A percentile compares a stretch with the other conserved stretches of the same genome.
Conservation (phyloP, 495 filamentous ascomycete species). For the Amniculicola lignicola region DNA sequence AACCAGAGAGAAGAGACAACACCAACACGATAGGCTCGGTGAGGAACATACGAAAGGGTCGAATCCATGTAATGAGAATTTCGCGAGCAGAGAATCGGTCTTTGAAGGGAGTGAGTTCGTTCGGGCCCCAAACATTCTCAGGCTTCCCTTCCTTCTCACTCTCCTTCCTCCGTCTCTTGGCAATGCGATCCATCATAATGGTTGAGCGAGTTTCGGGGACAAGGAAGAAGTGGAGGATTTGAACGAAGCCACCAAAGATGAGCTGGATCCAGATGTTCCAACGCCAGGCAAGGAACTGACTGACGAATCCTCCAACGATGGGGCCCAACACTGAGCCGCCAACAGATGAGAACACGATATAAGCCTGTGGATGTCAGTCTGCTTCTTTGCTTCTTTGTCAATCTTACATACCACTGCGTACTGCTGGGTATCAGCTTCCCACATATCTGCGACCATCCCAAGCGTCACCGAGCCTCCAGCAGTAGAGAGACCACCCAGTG, state of each 20-base stretch:
- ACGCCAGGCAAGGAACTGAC: conserved; percentile 62
- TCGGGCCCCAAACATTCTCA: conserved; percentile 59
- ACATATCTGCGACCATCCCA: conserved; percentile 81
- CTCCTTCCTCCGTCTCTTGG: conserved; percentile 51
- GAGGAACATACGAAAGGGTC: conserved; percentile 75
- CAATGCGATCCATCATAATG: conserved; percentile 59
- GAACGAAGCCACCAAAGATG: conserved; percentile 57
- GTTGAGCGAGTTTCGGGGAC: conserved; percentile 60
- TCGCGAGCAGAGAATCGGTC: conserved; percentile 59
- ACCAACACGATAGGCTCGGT: conserved; percentile 72
- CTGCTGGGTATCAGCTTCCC: conserved; percentile 68
- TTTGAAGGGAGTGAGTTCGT: conserved; percentile 57
- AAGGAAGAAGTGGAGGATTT: conserved; percentile 51
- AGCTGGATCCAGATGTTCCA: conserved; percentile 57
- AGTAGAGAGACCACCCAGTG: conserved; percentile 66
- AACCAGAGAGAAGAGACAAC: conserved; percentile 69
- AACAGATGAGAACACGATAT: conserved; percentile 71
- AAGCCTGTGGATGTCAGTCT: no score
- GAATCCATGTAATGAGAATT: conserved; percentile 59
- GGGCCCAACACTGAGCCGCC: conserved; percentile 74
- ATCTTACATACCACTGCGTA: conserved; percentile 45
- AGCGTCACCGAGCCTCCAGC: conserved; percentile 79
- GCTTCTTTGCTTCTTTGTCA: no score
- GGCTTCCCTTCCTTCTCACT: conserved; percentile 42
- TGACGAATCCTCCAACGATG: conserved; percentile 74